Percentiles rank a stretch among this genome's conserved stretches.
Conservation (phyloP, 176 grass and related monocot species). For the Rhipidocladum racemiflorum region DNA sequence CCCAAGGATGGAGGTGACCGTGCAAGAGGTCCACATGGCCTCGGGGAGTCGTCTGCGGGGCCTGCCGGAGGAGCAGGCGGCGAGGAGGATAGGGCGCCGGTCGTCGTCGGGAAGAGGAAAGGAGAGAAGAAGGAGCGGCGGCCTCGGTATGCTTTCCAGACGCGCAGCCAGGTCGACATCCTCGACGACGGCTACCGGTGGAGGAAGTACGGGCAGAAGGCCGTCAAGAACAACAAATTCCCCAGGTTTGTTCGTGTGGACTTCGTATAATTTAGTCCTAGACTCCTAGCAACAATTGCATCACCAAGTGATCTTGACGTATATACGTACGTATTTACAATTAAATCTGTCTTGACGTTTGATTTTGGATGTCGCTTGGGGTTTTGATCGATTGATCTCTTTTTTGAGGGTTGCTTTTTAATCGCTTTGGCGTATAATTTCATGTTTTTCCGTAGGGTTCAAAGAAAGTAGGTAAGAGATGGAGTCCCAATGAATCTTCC, state of each 20-base stretch:
- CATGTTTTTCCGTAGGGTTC: slow-evolving; percentile 14
- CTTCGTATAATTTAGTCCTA: neutral
- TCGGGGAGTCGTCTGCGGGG: slow-evolving; percentile 7
- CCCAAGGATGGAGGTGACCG: neutral
- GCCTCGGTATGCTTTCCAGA: slow-evolving; percentile 76
- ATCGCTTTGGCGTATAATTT: neutral
- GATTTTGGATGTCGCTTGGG: neutral
- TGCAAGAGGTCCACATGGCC: neutral
- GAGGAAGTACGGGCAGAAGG: slow-evolving; percentile 96
- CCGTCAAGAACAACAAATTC: slow-evolving; percentile 85
- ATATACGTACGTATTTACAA: neutral
- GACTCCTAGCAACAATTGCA: neutral
- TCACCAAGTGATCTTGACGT: neutral
- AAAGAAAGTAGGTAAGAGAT: slow-evolving; percentile 45
- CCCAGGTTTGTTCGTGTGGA: slow-evolving; percentile 48
- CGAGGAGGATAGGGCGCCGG: neutral
- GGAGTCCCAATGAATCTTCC: slow-evolving; percentile 57
- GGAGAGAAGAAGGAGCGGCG: slow-evolving; percentile 63
- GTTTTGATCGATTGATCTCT: neutral
- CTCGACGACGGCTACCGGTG: slow-evolving; percentile 92
- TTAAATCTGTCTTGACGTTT: neutral
- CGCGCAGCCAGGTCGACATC: slow-evolving; percentile 85
- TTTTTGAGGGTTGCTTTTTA: neutral
- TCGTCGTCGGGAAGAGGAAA: slow-evolving; percentile 35
- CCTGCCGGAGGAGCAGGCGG: neutral